phyloP scores from a whole-genome alignment of 805 yeast genomes.

The Pichia cephalocereana region DNA sequence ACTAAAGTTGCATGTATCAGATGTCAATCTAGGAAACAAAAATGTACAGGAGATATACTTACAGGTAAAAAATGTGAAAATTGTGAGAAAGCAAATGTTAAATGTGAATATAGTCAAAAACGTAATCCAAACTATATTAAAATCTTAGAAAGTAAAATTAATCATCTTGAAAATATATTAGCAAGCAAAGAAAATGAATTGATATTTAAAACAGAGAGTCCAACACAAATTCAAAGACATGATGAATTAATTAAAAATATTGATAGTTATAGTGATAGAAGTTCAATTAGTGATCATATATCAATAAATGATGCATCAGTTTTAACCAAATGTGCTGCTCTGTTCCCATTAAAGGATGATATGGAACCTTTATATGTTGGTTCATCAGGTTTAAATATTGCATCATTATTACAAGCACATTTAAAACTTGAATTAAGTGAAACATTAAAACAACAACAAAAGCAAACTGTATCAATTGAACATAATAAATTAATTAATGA shows the following conservation, averaged over 20 bases:
- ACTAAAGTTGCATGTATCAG: slow-evolving; percentile 9
- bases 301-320: neutral
- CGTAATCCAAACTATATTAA: slow-evolving; percentile 6
- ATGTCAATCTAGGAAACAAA: slow-evolving; percentile 12
- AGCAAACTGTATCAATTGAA: neutral
- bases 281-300: neutral
- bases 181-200: no score
- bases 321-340: slow-evolving; percentile 11
- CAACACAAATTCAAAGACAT: neutral
- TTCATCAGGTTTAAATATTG: slow-evolving; percentile 10
- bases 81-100: slow-evolving; percentile 7
- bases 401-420: slow-evolving; percentile 9
- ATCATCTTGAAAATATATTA: no score
- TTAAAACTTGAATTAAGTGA: slow-evolving; percentile 1
- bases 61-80: slow-evolving; percentile 1
- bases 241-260: no score
- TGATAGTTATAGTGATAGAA: no score
- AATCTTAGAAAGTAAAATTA: neutral
- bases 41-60: slow-evolving; percentile 10
- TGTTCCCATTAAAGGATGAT: slow-evolving; percentile 11
- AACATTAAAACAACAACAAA: neutral
- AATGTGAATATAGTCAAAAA: slow-evolving; percentile 5
- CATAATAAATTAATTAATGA: neutral
- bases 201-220: no score
- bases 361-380: slow-evolving; percentile 13